phyloP scores from a whole-genome alignment of 2,329 filamentous ascomycete genomes.

The Rutstroemia sp. region DNA sequence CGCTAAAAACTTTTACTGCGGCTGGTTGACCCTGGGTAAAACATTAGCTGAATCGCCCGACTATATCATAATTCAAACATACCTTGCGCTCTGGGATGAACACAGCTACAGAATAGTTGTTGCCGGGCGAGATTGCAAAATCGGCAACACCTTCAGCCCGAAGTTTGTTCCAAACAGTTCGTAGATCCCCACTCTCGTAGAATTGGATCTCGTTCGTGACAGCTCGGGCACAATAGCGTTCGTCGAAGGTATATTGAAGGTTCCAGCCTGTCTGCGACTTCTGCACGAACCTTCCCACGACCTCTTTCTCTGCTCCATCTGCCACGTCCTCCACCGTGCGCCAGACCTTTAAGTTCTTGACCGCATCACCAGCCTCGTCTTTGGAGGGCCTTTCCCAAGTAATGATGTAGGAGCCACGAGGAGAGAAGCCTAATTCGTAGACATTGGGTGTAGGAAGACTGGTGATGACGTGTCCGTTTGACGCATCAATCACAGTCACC shows the following conservation, averaged over 20 bases:
- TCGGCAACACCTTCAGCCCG: constrained; percentile 83
- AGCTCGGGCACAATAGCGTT: constrained; percentile 83
- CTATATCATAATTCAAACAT: constrained; percentile 23
- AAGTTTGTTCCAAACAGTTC: constrained; percentile 90
- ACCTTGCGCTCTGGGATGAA: constrained; percentile 96
- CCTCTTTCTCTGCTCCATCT: constrained; percentile 51
- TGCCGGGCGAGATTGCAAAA: constrained; percentile 83
- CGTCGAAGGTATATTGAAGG: constrained; percentile 90
- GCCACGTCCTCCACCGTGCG: constrained; percentile 62
- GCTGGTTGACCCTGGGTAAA: constrained; percentile 76
- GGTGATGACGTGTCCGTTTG: constrained; percentile 65
- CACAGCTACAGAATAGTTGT: constrained; percentile 86
- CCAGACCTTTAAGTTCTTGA: constrained; percentile 98
- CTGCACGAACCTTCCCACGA: constrained; percentile 87
- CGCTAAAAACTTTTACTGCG: constrained; percentile 87
- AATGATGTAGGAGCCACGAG: constrained; percentile 83
- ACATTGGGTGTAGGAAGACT: constrained; percentile 74
- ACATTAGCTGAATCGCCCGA: constrained; percentile 15
- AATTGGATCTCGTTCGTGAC: constrained; percentile 99
- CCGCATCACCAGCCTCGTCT: constrained; percentile 86
- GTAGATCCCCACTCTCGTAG: constrained; percentile 80
- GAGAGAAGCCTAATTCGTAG: constrained; percentile 92
- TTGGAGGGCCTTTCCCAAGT: constrained; percentile 94
- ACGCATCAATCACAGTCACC: constrained; percentile 79
- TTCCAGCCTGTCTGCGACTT: constrained; percentile 96